These are phyloP conservation scores for Saprolegnia diclina DNA, from an alignment of 352 stramenopile species.

Conservation along the genomic window DNA sequence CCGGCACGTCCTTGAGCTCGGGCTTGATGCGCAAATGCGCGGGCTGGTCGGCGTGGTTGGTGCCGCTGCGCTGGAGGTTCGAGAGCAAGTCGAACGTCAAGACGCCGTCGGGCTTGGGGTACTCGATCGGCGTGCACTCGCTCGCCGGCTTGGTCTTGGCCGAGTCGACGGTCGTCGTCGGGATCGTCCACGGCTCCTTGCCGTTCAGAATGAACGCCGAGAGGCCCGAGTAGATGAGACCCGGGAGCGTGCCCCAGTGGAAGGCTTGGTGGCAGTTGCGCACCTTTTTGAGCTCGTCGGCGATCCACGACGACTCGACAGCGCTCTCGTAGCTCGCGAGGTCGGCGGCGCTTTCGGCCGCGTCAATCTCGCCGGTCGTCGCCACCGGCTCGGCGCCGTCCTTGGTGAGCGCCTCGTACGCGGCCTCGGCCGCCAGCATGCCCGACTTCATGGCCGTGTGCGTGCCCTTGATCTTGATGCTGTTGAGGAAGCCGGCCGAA, in stretches of 20 bases:
- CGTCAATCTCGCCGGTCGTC: conserved; percentile 66
- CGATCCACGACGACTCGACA: conserved; percentile 94
- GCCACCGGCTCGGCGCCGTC: conserved; percentile 52
- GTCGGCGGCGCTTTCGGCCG: conserved; percentile 48
- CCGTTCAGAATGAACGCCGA: conserved; percentile 91
- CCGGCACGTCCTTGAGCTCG: conserved; percentile 79
- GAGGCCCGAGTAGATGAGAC: conserved; percentile 92
- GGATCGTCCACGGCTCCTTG: conserved; percentile 95
- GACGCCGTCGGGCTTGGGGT: conserved; percentile 95
- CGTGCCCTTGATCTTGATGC: conserved; percentile 98
- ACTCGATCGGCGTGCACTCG: conserved; percentile 90
- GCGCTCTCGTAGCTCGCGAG: conserved; percentile 82
- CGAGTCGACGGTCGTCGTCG: conserved; percentile 78
- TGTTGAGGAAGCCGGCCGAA: conserved; percentile 97
- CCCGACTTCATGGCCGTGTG: conserved; percentile 99
- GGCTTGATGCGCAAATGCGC: conserved; percentile 95
- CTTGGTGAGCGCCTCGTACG: conserved; percentile 84
- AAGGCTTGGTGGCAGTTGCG: conserved; percentile 97
- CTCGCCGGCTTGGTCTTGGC: conserved; percentile 89
- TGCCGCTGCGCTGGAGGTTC: conserved; percentile 95
- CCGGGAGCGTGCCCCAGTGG: conserved; percentile 90
- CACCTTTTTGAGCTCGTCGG: conserved; percentile 95
- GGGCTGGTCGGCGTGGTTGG: conserved; percentile 98
- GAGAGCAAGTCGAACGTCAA: conserved; percentile 98
- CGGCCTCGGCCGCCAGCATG: conserved; percentile 95